Evolutionary conservation across 306 rosid species (phyloP), one percentile per base, ranked within the genome.

Genomic region (Amphicarpaea edgeworthii): DNA sequence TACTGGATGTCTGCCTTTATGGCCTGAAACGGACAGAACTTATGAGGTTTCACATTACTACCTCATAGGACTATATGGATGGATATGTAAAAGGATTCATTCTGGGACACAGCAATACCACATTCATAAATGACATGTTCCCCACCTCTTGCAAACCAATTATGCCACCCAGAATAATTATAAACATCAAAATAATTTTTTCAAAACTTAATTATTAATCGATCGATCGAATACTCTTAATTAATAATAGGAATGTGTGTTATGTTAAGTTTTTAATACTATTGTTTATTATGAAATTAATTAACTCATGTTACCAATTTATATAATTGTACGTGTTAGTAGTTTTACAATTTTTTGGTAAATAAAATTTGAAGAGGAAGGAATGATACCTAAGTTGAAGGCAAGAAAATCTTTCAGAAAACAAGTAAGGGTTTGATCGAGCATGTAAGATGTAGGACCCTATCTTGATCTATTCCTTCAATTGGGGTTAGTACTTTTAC

Each of bases 11-110:
- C 64, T 76, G 71, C 68, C 58, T 82, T 80, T 51, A 50, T 58
- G 75, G 51, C 74, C 58, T 38, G 58, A 57, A 70, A 71, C 72
- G 75, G 76, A 82, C 86, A 77, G 57, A 77, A 58, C 55, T 70
- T 70, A 83, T 46, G 73, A 46, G 82, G 70, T 6, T 68, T 77
- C 78, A 28, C 63, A 68, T 80, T 82, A 41, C 49, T 82, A 41
- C 49, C 63, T 66, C 28, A 50, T 34, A 41, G 62, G 54, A 76
- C 81, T 66, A 46, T 28, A 38, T 55, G 51, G 30, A 38, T 55
- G 51, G 30, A 77, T 40, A 17, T 57, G 73, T 20, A 19, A 79
- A 63, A 61, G 62, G 65, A 66, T 67, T 49, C 68, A 55, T 70
- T 71, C 40, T 46, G 62, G 69, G 76, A 64, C 84, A 77, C 51